Conservation (phyloP, 1,284 basidiomycete species). For the Albatrellus sp. region DNA sequence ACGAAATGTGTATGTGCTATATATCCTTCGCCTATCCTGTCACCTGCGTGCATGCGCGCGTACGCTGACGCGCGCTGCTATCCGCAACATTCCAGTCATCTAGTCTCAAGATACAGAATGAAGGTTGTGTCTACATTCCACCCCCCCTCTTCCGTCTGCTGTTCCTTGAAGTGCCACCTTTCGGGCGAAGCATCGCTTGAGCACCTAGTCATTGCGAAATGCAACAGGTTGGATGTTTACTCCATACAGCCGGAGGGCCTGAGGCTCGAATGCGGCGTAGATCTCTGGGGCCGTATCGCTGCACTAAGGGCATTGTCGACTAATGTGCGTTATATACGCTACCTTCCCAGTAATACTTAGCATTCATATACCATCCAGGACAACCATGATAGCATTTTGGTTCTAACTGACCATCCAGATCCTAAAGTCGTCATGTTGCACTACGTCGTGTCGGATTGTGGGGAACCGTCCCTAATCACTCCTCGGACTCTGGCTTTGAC, state of each 20-base stretch:
- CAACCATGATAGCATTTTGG: slow-evolving; percentile 37
- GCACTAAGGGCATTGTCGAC: slow-evolving; percentile 40
- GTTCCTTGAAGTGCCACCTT: slow-evolving; percentile 45
- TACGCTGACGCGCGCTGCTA: no score
- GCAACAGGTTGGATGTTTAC: slow-evolving; percentile 52
- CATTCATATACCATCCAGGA: slow-evolving; percentile 16
- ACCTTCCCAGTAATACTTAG: slow-evolving; percentile 1
- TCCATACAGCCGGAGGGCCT: slow-evolving; percentile 47
- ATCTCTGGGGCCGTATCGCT: slow-evolving; percentile 56
- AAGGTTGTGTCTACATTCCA: slow-evolving; percentile 56
- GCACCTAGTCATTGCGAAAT: slow-evolving; percentile 55
- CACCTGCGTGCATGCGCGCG: no score
- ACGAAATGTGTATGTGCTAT: no score
- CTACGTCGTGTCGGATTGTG: slow-evolving; percentile 26
- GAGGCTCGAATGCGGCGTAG: slow-evolving; percentile 37
- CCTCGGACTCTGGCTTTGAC: slow-evolving; percentile 35
- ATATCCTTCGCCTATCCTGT: no score
- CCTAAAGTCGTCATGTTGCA: slow-evolving; percentile 52
- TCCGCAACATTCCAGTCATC: no score
- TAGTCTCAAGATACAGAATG: slow-evolving; percentile 23
- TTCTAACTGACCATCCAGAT: slow-evolving; percentile 63
- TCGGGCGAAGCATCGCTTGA: slow-evolving; percentile 31
- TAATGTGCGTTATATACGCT: slow-evolving; percentile 25
- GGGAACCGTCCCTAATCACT: slow-evolving; percentile 23
- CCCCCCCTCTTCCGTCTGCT: slow-evolving; percentile 43